Conservation (phyloP, 2,329 filamentous ascomycete species). For the Cercospora sp. region DNA sequence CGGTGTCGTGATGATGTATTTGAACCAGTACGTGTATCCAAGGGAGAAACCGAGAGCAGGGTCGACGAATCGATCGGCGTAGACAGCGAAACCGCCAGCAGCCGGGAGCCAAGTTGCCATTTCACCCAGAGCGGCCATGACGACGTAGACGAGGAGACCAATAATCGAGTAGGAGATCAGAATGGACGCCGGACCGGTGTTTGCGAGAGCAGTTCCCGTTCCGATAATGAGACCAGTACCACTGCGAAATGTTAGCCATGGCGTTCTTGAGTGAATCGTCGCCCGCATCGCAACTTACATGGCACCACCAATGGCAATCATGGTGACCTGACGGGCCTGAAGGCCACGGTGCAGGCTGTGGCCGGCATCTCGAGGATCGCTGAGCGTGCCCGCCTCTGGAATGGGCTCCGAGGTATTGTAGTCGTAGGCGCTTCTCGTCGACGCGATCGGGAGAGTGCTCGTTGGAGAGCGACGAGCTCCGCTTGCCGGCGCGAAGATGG, state of each 20-base stretch:
- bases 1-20: slow-evolving; percentile 81
- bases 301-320: slow-evolving; percentile 69
- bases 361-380: slow-evolving; percentile 27
- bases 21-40: slow-evolving; percentile 59
- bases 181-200: slow-evolving; percentile 62
- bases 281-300: background rate
- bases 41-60: slow-evolving; percentile 78
- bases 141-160: slow-evolving; percentile 72
- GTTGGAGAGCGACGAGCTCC: slow-evolving; percentile 12
- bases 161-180: slow-evolving; percentile 71
- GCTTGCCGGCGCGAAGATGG: slow-evolving; percentile 9
- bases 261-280: too few relatives aligned
- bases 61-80: slow-evolving; percentile 76
- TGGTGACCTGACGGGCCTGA: slow-evolving; percentile 57
- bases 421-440: slow-evolving; percentile 8
- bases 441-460: slow-evolving; percentile 9
- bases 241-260: slow-evolving; percentile 47
- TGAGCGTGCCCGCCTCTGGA: slow-evolving; percentile 24
- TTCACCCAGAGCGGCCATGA: slow-evolving; percentile 79
- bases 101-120: slow-evolving; percentile 83
- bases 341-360: slow-evolving; percentile 54
- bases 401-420: slow-evolving; percentile 10
- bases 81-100: slow-evolving; percentile 77
- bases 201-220: slow-evolving; percentile 53
- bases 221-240: slow-evolving; percentile 75